Evolutionary conservation across 768 basidiomycete genomes (phyloP), one percentile per base, ranked within the genome.

Genomic region (Xanthoconium purpureum): DNA sequence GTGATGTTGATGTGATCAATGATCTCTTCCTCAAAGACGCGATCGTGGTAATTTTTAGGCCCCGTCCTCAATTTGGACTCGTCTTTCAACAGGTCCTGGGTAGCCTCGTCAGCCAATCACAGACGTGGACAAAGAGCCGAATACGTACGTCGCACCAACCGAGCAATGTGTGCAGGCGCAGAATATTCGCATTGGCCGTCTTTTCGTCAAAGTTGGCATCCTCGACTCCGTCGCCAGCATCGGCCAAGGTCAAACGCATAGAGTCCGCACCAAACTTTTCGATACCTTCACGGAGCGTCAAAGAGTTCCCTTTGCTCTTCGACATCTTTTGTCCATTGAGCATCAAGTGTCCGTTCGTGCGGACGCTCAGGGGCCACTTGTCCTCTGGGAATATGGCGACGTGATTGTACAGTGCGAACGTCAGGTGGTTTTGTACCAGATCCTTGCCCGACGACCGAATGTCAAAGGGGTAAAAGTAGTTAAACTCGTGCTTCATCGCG

Each of bases 191-290:
- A 69, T 98, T 99, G 17, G 97, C 97, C 6, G 89, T 91, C 77
- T 94, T 91, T 80, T 98, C 96, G 69, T 99, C 97, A 66, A 98
- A 99, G 78, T 99, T 99, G 44, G 96, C 96, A 73, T 99, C 97
- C 73, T 97, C 95, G 63, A 98, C 82, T 49, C 94, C 93, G 70
- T 99, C 97, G 14, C 97, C 97, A 29, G 94, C 94, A 76, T 98
- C 96, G 28, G 97, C 97, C 73, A 99, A 79, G 18, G 86, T 82
- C 76, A 99, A 74, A 53, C 97, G 80, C 66, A 89, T 95, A 33
- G 95, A 92, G 70, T 98, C 97, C 36, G 97, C 94, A 56, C 97
- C 97, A 67, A 96, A 98, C 79, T 98, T 98, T 73, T 86, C 80
- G 56, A 96, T 84, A 1, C 89, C 83, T 67, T 99, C 90, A 52